Base-by-base conservation (phyloP, 257 asterid species). In the Solanum sejunctum region DNA sequence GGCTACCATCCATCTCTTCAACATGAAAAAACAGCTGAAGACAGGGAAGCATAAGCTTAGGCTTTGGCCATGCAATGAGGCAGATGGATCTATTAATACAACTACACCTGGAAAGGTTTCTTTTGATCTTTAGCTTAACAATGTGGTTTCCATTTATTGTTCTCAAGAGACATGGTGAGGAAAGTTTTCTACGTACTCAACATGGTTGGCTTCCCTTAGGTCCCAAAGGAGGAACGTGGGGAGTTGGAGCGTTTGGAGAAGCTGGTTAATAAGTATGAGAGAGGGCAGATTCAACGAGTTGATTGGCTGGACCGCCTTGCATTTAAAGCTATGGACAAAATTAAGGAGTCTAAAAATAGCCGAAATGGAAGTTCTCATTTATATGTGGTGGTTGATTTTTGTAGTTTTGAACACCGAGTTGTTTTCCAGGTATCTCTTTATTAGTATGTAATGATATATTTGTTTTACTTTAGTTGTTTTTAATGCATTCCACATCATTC, bases 301-400 rank as follows among this genome's bases (percentile, higher is more conserved):
- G 99, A 96, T 92, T 96, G 99, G 99, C 93, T 95, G 77, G 99
- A 96, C 87, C 91, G 99, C 60, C 97, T 96, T 73, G 93, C 98
- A 49, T 96, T 96, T 88, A 94, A 95, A 89, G 56, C 98, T 84
- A 93, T 96, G 97, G 99, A 96, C 87, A 96, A 93, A 90, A 92
- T 94, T 86, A 95, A 93, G 89, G 99, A 96, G 84, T 91, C 89
- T 12, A 97, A 96, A 85, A 93, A 87, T 88, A 87, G 85, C 72
- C 94, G 92, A 90, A 93, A 89, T 86, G 99, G 98, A 85, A 94
- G 97, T 89, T 92, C 99, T 89, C 94, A 93, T 88, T 86, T 93
- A 88, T 95, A 93, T 86, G 86, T 95, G 23, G 88, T 95, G 79
- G 90, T 93, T 75, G 98, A 96, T 85, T 96, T 95, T 92, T 91